Evolutionary conservation across 495 filamentous ascomycete genomes (phyloP).

Genomic region (Platismatia glauca): DNA sequence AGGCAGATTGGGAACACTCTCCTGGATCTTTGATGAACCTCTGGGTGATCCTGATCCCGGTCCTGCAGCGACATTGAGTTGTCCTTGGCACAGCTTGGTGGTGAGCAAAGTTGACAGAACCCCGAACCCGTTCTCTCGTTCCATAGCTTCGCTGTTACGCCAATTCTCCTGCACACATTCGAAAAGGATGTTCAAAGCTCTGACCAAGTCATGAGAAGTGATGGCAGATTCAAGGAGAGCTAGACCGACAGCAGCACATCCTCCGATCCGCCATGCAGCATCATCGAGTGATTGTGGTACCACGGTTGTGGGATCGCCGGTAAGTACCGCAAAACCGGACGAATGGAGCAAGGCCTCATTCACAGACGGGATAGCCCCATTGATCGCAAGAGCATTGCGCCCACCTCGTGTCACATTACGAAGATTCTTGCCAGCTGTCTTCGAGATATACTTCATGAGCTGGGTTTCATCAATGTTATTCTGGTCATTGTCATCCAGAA

Average conservation of each 20-base stretch:
- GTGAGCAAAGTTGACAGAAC: slow-evolving; percentile 72
- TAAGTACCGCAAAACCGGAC: slow-evolving; percentile 71
- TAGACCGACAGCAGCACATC: slow-evolving; percentile 73
- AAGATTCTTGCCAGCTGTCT: slow-evolving; percentile 61
- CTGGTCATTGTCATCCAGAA: slow-evolving; percentile 66
- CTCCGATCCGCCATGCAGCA: slow-evolving; percentile 83
- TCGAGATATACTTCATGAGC: slow-evolving; percentile 67
- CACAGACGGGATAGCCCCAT: slow-evolving; percentile 76
- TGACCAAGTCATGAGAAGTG: slow-evolving; percentile 57
- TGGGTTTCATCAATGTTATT: slow-evolving; percentile 62
- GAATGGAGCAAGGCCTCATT: slow-evolving; percentile 75
- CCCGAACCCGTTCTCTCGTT: slow-evolving; percentile 86
- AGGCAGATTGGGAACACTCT: slow-evolving; percentile 44
- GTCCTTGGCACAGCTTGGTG: slow-evolving; percentile 54
- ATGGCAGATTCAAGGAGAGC: slow-evolving; percentile 71
- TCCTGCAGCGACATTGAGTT: not conserved
- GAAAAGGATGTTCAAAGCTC: slow-evolving; percentile 75
- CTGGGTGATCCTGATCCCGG: slow-evolving; percentile 17
- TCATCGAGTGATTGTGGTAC: slow-evolving; percentile 80
- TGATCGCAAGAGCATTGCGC: slow-evolving; percentile 74
- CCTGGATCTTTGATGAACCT: slow-evolving; percentile 1
- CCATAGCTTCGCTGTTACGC: slow-evolving; percentile 98
- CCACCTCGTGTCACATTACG: slow-evolving; percentile 61
- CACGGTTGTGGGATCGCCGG: slow-evolving; percentile 74
- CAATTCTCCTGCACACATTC: slow-evolving; percentile 78